phyloP scores from a whole-genome alignment of 1,139 yeast species.

The Yamadazyma atmosphaerica region DNA sequence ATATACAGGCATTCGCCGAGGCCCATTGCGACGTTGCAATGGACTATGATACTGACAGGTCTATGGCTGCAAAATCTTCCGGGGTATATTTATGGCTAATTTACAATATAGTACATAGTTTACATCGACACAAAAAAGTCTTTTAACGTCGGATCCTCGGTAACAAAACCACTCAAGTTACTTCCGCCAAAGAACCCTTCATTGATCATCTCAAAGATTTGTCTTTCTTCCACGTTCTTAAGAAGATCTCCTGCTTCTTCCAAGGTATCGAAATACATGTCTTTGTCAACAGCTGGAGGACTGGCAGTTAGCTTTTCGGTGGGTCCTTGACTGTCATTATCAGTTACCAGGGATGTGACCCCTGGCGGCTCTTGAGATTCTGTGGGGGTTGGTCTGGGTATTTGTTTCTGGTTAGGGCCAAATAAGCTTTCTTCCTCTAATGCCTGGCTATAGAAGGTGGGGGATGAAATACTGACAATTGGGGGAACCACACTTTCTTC shows the following conservation, averaged over 20 bases:
- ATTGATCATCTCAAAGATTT: conserved; percentile 6
- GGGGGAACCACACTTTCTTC: conserved; percentile 8
- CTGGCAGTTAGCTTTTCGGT: neutral
- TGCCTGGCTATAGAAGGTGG: conserved; percentile 8
- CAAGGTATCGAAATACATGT: neutral
- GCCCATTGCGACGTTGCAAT: neutral
- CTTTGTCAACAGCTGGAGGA: neutral
- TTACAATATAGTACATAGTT: conserved; percentile 1
- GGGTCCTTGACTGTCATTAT: neutral
- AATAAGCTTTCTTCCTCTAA: neutral
- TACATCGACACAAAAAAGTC: conserved; percentile 8
- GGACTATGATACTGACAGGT: neutral
- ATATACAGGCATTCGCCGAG: neutral
- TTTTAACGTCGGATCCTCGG: conserved; percentile 11
- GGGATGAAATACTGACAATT: conserved; percentile 12
- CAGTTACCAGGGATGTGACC: neutral
- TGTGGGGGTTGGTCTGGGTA: too few species aligned
- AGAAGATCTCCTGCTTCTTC: conserved; percentile 5
- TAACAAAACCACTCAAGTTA: conserved; percentile 9
- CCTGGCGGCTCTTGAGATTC: too few species aligned
- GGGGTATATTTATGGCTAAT: too few species aligned
- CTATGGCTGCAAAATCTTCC: neutral
- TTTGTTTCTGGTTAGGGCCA: neutral
- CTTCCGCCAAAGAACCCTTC: conserved; percentile 9
- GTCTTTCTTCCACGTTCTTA: conserved; percentile 8